Conservation (phyloP, 495 filamentous ascomycete species). For the Daldinia decipiens region DNA sequence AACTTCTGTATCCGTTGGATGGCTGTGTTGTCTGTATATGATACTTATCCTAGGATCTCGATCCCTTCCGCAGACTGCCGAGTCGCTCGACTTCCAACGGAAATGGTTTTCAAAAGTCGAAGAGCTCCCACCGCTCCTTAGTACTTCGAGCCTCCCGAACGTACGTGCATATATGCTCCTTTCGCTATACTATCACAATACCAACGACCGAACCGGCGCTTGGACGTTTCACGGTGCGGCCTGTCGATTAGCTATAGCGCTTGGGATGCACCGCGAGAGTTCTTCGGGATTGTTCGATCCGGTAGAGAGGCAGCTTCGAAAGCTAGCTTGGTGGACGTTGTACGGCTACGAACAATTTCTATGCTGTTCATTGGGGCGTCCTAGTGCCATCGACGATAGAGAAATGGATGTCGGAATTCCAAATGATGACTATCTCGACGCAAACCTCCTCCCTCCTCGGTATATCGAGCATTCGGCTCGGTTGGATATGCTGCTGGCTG, state of each 20-base stretch:
- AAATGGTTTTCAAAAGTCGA: constrained; percentile 51
- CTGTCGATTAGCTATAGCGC: constrained; percentile 56
- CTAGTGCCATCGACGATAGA: constrained; percentile 57
- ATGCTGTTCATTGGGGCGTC: constrained; percentile 58
- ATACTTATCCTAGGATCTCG: constrained; percentile 55
- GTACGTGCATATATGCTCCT: constrained; percentile 60
- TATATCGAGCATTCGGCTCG: constrained; percentile 44
- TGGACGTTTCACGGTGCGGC: constrained; percentile 59
- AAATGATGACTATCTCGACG: constrained; percentile 47
- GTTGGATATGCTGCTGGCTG: constrained; percentile 35
- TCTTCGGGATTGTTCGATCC: constrained; percentile 50
- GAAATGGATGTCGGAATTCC: constrained; percentile 54
- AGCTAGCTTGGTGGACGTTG: constrained; percentile 61
- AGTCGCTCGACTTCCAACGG: constrained; percentile 50
- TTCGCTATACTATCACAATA: constrained; percentile 59
- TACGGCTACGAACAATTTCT: constrained; percentile 59
- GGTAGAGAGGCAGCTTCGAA: constrained; percentile 54
- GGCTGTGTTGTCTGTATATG: constrained; percentile 60
- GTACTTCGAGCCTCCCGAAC: constrained; percentile 55
- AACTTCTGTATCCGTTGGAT: constrained; percentile 48
- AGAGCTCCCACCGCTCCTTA: constrained; percentile 47
- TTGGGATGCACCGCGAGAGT: constrained; percentile 60
- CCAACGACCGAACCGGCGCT: constrained; percentile 53
- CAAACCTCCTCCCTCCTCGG: constrained; percentile 39
- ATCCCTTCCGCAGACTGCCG: constrained; percentile 43